A percentile compares a stretch with the other conserved stretches of the same genome.
These are phyloP conservation scores for Phoma herbarum DNA, from an alignment of 2,329 filamentous ascomycete genomes.

Conservation along the genomic window DNA sequence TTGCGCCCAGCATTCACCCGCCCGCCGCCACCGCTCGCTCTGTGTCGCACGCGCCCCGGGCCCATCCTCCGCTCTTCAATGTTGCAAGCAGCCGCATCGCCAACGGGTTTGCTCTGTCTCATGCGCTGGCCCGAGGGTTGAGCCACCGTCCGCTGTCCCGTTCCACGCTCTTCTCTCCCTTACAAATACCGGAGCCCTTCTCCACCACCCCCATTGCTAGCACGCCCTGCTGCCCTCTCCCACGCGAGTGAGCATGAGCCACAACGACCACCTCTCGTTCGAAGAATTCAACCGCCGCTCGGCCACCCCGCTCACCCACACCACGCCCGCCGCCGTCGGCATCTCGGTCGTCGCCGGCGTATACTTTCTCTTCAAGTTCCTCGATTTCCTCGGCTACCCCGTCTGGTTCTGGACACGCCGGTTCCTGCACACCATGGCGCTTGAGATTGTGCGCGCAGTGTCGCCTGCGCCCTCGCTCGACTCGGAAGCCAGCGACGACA, in stretches of 20 bases:
- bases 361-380: conserved; percentile 41
- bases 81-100: conserved; percentile 43
- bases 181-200: conserved; percentile 16
- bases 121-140: conserved; percentile 49
- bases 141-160: conserved; percentile 22
- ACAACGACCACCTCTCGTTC: conserved; percentile 28
- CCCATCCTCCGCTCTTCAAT: conserved; percentile 36
- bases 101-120: conserved; percentile 41
- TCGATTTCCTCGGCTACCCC: conserved; percentile 43
- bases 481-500: conserved; percentile 31
- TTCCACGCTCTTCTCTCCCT: conserved; percentile 25
- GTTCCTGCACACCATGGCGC: conserved; percentile 49
- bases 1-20: conserved; percentile 27
- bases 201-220: conserved; percentile 14
- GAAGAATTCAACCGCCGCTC: conserved; percentile 29
- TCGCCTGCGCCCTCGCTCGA: conserved; percentile 20
- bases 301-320: conserved; percentile 23
- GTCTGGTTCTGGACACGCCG: conserved; percentile 61
- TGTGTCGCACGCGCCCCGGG: conserved; percentile 15
- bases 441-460: conserved; percentile 19
- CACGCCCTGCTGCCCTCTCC: neutral
- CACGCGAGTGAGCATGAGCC: conserved; percentile 30
- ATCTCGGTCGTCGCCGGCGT: conserved; percentile 33
- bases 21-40: conserved; percentile 25
- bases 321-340: conserved; percentile 27